Evolutionary conservation across 257 asterid species (phyloP), one percentile per base, ranked within the genome.

Genomic region (Solanum corneliomulleri): DNA sequence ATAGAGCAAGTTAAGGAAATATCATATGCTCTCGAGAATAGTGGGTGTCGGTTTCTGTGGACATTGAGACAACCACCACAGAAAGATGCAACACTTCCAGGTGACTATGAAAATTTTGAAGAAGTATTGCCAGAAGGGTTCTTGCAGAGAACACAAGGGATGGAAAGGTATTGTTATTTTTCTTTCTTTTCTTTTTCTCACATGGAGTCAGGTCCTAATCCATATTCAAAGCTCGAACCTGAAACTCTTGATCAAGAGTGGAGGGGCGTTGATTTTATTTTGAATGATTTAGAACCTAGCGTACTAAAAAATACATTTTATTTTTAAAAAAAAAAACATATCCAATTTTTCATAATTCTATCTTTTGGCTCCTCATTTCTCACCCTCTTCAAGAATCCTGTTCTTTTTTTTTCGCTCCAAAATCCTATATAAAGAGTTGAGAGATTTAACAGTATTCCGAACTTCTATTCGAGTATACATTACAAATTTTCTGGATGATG

Each of bases 31-130:
- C 66, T 91, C 7, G 98, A 92, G 85, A 87, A 76, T 0, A 77
- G 93, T 10, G 92, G 92, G 2, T 49, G 78, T 9, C 89, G 92
- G 25, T 94, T 94, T 76, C 13, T 94, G 29, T 94, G 96, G 96
- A 86, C 94, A 7, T 69, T 92, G 39, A 86, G 96, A 87, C 88
- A 88, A 1, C 91, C 87, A 45, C 56, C 58, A 49, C 11, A 31
- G 29, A 31, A 81, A 49, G 29, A 81, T 49, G 69, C 69, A 81
- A 27, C 11, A 21, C 39, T 81, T 81, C 69, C 85, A 29, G 60
- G 69, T 18, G 69, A 81, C 85, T 49, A 81, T 10, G 45, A 81
- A 49, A 81, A 29, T 29, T 31, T 49, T 81, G 45, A 81, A 18
- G 69, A 29, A 81, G 66, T 81, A 33, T 23, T 91, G 66, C 93